A percentile compares a stretch with the other conserved stretches of the same genome.
phyloP scores from a whole-genome alignment of 495 filamentous ascomycete species.

The Niebla homalea region DNA sequence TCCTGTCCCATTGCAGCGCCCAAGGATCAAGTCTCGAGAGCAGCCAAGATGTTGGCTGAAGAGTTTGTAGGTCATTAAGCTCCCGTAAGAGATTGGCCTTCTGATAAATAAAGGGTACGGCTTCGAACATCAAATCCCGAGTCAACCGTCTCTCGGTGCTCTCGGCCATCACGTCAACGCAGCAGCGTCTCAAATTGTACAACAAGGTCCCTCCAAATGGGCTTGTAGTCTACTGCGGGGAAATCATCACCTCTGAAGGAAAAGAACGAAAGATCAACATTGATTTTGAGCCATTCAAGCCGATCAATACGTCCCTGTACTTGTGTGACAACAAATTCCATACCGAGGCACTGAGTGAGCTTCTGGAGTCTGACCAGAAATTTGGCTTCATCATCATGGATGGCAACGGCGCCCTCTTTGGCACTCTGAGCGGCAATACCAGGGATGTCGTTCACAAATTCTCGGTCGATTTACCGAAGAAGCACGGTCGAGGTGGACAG shows the following conservation, averaged over 20 bases:
- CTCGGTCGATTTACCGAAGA: conserved; percentile 93
- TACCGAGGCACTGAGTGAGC: conserved; percentile 88
- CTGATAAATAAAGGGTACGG: conserved; percentile 60
- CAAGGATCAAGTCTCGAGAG: conserved; percentile 93
- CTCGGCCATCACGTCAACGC: conserved; percentile 95
- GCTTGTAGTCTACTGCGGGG: conserved; percentile 95
- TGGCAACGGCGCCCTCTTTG: conserved; percentile 83
- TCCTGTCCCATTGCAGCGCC: conserved; percentile 46
- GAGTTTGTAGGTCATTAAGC: conserved; percentile 62
- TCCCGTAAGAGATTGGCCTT: conserved; percentile 1
- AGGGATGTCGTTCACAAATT: conserved; percentile 96
- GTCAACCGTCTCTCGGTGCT: conserved; percentile 96
- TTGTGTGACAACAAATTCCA: conserved; percentile 99
- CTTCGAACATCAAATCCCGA: conserved; percentile 97
- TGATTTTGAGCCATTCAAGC: conserved; percentile 98
- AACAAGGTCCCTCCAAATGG: conserved; percentile 97
- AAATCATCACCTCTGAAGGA: conserved; percentile 97
- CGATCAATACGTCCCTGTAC: conserved; percentile 98
- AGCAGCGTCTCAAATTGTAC: conserved; percentile 97
- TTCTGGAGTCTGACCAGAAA: conserved; percentile 95
- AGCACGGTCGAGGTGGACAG: conserved; percentile 98
- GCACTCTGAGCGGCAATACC: conserved; percentile 91
- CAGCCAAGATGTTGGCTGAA: conserved; percentile 99
- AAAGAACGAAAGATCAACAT: conserved; percentile 99
- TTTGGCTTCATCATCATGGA: conserved; percentile 99